Evolutionary conservation across 257 asterid genomes (phyloP), one percentile per base, ranked within the genome.

Genomic region (Capsicum baccatum): DNA sequence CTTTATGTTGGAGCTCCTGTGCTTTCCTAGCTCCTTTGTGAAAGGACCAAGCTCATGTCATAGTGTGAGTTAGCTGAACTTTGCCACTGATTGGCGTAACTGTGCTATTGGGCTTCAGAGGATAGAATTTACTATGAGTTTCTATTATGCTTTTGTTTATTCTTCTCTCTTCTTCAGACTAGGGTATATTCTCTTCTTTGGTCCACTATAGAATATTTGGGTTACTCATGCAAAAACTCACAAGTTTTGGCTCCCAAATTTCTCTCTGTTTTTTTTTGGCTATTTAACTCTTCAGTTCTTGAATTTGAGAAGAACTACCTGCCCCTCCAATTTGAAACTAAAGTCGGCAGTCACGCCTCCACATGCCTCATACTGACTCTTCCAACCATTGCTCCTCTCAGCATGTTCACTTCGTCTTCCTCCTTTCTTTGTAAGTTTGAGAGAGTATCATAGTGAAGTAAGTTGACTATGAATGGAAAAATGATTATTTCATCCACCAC

Each of bases 21-120:
- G 74, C 74, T 66, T 14, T 66, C 74, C 74, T 66, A 37, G 50
- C 19, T 67, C 74, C 74, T 67, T 14, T 7, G 50, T 35, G 74
- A 67, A 37, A n/a, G 47, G 50, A 17, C 74, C 50, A 13, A 67
- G 74, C 50, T 14, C 19, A 67, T 67, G 50, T 14, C 16, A 67
- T 67, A 14, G 21, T 35, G n/a, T 11, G 71, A 26, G 44, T 64
- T 64, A 64, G 71, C 71, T 64, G 71, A 64, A 64, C 47, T 33
- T 64, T 13, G 17, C 44, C 70, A 63, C 70, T 63, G 13, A 11
- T 63, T 21, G 70, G 70, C 42, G 15, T 52, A 52, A 64, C 71
- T 64, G 71, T 33, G 74, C 74, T 35, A 13, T 33, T 66, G 47
- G 62, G 19, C 19, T 66, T 44, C 47, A 66, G 48, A 35, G 73